Conservation (phyloP, 1,284 basidiomycete genomes). For the Athelia sp. region DNA sequence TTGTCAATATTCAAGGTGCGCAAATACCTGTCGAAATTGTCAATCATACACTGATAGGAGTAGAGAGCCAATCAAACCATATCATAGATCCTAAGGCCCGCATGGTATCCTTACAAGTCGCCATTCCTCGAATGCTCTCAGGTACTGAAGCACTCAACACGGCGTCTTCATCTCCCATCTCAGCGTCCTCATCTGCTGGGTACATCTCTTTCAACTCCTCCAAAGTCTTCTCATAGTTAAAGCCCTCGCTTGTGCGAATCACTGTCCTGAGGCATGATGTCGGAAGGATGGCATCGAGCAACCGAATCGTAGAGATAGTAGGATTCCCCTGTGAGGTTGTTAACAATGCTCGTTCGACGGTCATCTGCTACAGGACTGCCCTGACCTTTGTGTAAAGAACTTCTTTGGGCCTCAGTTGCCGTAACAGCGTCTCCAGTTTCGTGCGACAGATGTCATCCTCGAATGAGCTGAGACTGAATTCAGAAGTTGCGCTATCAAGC, state of each 20-base stretch:
- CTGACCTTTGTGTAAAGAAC: conserved; percentile 85
- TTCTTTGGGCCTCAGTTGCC: conserved; percentile 92
- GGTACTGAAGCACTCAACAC: conserved; percentile 58
- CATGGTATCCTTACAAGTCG: conserved; percentile 61
- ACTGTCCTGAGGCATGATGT: conserved; percentile 84
- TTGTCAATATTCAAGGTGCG: conserved; percentile 91
- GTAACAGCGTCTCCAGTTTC: conserved; percentile 88
- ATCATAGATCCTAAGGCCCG: conserved; percentile 87
- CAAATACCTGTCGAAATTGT: conserved; percentile 81
- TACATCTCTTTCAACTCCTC: conserved; percentile 70
- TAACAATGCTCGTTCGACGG: conserved; percentile 2
- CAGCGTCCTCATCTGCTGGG: conserved; percentile 40
- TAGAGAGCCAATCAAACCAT: conserved; percentile 45
- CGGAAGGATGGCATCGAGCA: conserved; percentile 78
- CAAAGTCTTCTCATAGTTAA: conserved; percentile 69
- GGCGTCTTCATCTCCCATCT: conserved; percentile 43
- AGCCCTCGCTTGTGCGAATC: conserved; percentile 79
- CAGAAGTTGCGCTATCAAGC: conserved; percentile 94
- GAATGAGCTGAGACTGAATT: conserved; percentile 90
- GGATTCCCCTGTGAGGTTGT: conserved; percentile 67
- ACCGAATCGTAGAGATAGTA: conserved; percentile 73
- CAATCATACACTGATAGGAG: too few relatives aligned
- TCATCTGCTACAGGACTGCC: conserved; percentile 10
- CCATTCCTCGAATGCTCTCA: conserved; percentile 69
- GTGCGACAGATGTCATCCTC: conserved; percentile 92